phyloP scores from a whole-genome alignment of 805 yeast genomes.

The Metschnikowia arizonensis region DNA sequence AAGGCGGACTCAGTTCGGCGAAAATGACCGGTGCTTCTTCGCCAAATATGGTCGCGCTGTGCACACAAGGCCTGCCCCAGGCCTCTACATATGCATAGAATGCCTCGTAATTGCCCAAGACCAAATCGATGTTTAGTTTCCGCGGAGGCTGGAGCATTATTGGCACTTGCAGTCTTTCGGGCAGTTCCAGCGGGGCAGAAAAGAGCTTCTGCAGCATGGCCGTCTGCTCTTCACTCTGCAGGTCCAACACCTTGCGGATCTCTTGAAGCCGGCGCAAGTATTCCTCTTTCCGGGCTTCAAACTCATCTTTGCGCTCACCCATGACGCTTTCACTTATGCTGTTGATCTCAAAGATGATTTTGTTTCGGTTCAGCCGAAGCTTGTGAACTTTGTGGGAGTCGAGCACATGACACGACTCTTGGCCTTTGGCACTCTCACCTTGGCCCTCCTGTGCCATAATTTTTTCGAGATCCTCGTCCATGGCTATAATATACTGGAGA shows the following conservation, averaged over 20 bases:
- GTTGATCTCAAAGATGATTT: constrained; percentile 29
- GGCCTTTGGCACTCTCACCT: background rate
- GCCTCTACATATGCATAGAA: constrained; percentile 9
- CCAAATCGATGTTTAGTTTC: constrained; percentile 4
- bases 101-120: constrained; percentile 8
- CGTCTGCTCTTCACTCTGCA: constrained; percentile 24
- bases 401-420: constrained; percentile 3
- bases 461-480: constrained; percentile 26
- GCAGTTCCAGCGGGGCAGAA: background rate
- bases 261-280: constrained; percentile 23
- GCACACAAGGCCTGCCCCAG: constrained; percentile 13
- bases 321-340: constrained; percentile 29
- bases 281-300: constrained; percentile 22
- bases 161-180: background rate
- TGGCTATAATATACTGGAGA: constrained; percentile 31
- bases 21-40: background rate
- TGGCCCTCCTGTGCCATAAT: constrained; percentile 9
- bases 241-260: constrained; percentile 25
- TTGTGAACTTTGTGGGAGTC: constrained; percentile 8
- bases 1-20: background rate
- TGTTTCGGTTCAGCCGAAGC: constrained; percentile 24
- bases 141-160: constrained; percentile 6
- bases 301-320: constrained; percentile 23
- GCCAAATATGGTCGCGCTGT: background rate
- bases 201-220: constrained; percentile 12